These are phyloP conservation scores for Coemansia sp. DNA, from an alignment of 192 early-diverging fungal species.

Conservation along the genomic window DNA sequence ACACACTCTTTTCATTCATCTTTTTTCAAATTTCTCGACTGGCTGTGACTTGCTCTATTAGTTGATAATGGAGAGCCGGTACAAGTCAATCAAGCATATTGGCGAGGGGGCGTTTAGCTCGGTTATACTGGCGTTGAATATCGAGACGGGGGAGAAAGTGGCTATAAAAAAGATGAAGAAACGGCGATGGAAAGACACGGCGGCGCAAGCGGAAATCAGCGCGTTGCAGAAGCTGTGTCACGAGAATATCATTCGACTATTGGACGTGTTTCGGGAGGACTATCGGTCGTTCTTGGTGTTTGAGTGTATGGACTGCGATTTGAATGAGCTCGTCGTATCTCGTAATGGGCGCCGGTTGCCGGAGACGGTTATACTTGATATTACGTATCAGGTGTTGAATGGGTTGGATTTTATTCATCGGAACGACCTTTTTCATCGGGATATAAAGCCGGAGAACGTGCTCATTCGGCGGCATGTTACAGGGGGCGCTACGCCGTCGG, in stretches of 20 bases:
- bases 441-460: conserved; percentile 98
- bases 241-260: conserved; percentile 80
- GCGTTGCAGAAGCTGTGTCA: conserved; percentile 59
- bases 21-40: background rate
- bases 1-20: background rate
- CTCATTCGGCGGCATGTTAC: conserved; percentile 58
- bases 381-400: conserved; percentile 85
- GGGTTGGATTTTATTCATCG: conserved; percentile 91
- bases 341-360: conserved; percentile 64
- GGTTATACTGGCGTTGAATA: conserved; percentile 47
- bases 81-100: conserved; percentile 50
- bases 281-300: conserved; percentile 92
- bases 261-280: conserved; percentile 80
- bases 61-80: conserved; percentile 46
- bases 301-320: conserved; percentile 93
- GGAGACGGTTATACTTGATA: conserved; percentile 67
- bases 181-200: conserved; percentile 57
- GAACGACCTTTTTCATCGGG: conserved; percentile 91
- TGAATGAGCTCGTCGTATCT: conserved; percentile 86
- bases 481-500: conserved; percentile 25
- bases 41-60: too few relatives aligned
- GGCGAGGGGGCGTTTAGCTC: conserved; percentile 59
- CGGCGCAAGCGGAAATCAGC: conserved; percentile 51
- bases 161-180: conserved; percentile 60
- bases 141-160: conserved; percentile 50